Percentiles rank a stretch among this genome's conserved stretches.
These are phyloP conservation scores for Dryadomyces quercivorus DNA, from an alignment of 2,329 filamentous ascomycete species.

Conservation along the genomic window DNA sequence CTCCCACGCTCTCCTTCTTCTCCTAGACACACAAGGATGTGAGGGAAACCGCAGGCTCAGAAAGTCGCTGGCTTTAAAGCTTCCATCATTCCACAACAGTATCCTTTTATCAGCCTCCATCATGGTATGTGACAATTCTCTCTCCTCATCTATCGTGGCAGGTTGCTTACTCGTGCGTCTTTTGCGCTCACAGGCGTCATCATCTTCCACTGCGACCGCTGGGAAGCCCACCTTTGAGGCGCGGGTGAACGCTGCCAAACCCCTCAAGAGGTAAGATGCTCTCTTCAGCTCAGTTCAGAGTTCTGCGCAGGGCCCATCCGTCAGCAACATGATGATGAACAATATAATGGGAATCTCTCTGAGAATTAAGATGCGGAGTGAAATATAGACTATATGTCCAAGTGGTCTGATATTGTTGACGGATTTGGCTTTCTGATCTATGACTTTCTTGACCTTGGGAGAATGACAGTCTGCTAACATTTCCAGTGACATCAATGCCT, in stretches of 20 bases:
- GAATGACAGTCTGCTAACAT: slow-evolving; percentile 6
- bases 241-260: slow-evolving; percentile 72
- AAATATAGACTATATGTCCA: slow-evolving; percentile 52
- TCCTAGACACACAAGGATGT: background rate
- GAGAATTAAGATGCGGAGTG: slow-evolving; percentile 88
- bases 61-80: background rate
- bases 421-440: slow-evolving; percentile 2
- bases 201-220: slow-evolving; percentile 60
- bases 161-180: background rate
- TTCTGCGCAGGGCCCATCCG: background rate
- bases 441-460: background rate
- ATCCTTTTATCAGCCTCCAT: background rate
- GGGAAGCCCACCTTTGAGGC: slow-evolving; percentile 64
- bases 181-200: slow-evolving; percentile 43
- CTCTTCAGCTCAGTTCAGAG: slow-evolving; percentile 9
- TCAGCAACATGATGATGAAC: slow-evolving; percentile 60
- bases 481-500: slow-evolving; percentile 77
- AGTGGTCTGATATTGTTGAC: slow-evolving; percentile 14
- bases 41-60: background rate
- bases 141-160: background rate
- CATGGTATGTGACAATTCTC: slow-evolving; percentile 1
- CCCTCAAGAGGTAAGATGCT: slow-evolving; percentile 63
- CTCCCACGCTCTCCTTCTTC: background rate
- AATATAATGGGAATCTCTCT: slow-evolving; percentile 99
- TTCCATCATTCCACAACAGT: background rate